Evolutionary conservation across 805 yeast genomes (phyloP).

Genomic region (Yarrowia hollandica): DNA sequence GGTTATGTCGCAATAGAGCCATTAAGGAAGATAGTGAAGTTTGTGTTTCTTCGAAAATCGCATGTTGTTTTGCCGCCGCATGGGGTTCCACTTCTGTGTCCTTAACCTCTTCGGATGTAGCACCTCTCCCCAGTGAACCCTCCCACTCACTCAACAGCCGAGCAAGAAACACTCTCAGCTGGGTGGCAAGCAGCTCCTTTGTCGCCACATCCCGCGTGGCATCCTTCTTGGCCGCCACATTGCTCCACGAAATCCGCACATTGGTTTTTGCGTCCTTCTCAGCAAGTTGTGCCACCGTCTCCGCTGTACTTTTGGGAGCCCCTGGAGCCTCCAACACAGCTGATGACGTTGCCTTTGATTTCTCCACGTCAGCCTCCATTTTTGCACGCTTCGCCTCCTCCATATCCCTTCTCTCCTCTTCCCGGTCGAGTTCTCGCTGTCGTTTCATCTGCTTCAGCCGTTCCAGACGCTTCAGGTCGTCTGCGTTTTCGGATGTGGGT

Average conservation of each 20-base stretch:
- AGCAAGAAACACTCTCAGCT: conserved; percentile 52
- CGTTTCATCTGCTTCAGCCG: conserved; percentile 35
- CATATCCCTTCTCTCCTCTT: background rate
- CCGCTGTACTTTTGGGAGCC: too few relatives aligned
- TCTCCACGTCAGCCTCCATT: background rate
- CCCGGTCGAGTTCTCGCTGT: conserved; percentile 16
- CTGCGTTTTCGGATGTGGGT: background rate
- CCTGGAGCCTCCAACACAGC: too few relatives aligned
- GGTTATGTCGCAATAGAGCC: conserved; percentile 51
- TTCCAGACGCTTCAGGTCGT: conserved; percentile 18
- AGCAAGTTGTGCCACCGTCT: background rate
- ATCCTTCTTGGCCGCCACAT: conserved; percentile 4
- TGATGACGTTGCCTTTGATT: conserved; percentile 33
- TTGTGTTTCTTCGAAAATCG: conserved; percentile 50
- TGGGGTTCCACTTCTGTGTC: background rate
- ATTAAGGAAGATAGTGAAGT: conserved; percentile 53
- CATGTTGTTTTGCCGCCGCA: conserved; percentile 33
- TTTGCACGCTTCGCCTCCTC: conserved; percentile 4
- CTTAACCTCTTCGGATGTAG: background rate
- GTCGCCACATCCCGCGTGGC: background rate
- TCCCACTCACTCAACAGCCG: conserved; percentile 46
- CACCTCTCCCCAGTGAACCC: conserved; percentile 37
- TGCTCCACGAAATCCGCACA: conserved; percentile 6
- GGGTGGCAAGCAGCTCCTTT: conserved; percentile 31
- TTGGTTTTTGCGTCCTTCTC: conserved; percentile 4